A percentile compares a stretch with the other conserved stretches of the same genome.
Evolutionary conservation across 2,329 filamentous ascomycete genomes (phyloP).

Genomic region (Zalaria sp.): DNA sequence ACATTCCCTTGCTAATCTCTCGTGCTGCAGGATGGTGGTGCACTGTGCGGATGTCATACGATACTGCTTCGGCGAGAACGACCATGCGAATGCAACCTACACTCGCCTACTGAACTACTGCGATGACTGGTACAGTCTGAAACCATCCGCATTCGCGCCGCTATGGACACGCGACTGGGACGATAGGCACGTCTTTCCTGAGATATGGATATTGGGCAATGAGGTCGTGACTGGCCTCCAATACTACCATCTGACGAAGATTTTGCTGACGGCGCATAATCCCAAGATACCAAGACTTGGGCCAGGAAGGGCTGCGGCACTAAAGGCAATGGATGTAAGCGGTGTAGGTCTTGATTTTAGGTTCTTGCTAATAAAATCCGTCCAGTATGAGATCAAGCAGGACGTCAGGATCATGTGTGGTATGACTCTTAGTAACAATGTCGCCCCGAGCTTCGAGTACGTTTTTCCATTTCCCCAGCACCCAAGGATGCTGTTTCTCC

Average conservation of each 20-base stretch:
- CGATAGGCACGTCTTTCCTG: slow-evolving; percentile 36
- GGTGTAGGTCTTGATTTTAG: not conserved
- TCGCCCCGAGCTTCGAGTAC: slow-evolving; percentile 35
- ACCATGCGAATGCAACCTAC: slow-evolving; percentile 23
- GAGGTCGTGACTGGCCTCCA: slow-evolving; percentile 46
- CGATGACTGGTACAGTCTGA: slow-evolving; percentile 30
- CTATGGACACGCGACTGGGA: slow-evolving; percentile 33
- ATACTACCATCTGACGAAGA: slow-evolving; percentile 43
- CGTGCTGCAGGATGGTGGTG: slow-evolving; percentile 41
- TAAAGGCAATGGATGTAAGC: slow-evolving; percentile 22
- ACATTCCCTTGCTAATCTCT: too few species aligned
- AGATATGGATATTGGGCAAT: slow-evolving; percentile 44
- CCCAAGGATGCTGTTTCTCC: too few species aligned
- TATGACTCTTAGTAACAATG: slow-evolving; percentile 43
- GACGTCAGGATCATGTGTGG: slow-evolving; percentile 43
- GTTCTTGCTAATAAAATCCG: not conserved
- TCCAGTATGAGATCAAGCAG: slow-evolving; percentile 24
- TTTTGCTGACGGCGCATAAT: slow-evolving; percentile 44
- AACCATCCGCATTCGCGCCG: slow-evolving; percentile 40
- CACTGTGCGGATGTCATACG: slow-evolving; percentile 50
- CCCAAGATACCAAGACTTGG: slow-evolving; percentile 39
- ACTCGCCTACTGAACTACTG: slow-evolving; percentile 31
- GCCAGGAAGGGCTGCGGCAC: slow-evolving; percentile 22
- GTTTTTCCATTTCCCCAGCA: too few species aligned
- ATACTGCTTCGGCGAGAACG: slow-evolving; percentile 41